Evolutionary conservation across 2,329 filamentous ascomycete species (phyloP), one percentile per base, ranked within the genome.

Genomic region (Plectosphaerella plurivora): DNA sequence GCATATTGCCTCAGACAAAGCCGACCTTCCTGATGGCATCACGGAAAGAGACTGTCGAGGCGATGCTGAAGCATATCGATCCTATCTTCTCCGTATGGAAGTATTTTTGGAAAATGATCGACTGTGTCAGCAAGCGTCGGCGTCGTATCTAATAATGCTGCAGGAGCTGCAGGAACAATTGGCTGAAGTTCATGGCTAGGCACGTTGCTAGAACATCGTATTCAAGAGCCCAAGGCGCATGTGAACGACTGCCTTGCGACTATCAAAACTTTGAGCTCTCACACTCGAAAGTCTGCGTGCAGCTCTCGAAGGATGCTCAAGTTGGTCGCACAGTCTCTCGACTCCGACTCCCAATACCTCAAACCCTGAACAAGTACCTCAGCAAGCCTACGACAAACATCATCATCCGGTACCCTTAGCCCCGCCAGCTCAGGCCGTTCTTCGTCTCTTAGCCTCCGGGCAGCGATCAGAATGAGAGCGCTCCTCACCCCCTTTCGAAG

Each of bases 241-340:
- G 11, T 33, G 22, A 22, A 22, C 5, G 22, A 5, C 11, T 33
- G 28, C 28, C 28, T 39, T 14, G 10, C 8, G 4, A 12, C 12
- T 16, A 39, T n/a, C 37, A 6, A 6, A 15, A n/a, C 28, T 39
- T 14, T 15, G 11, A 11, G 4, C 37, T 16, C 10, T 39, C 37
- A 39, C 10, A 15, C 7, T 16, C 37, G 28, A 44, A 52, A 52
- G 16, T 47, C 50, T 5, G 35, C 15, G 22, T 52, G 50, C 45
- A 52, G n/a, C 4, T 18, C 20, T 15, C n/a, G 50, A 24, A 52
- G 45, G 4, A 52, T 47, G 12, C 37, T n/a, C 5, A 52, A 35
- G 36, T 52, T 47, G 2, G 42, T 52, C 36, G 50, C 45, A 25
- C 50, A 52, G 36, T 52, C 50, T n/a, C 50, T 47, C 35, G 45